These are phyloP conservation scores for Leccinum broughii DNA, from an alignment of 768 basidiomycete genomes.

Conservation along the genomic window DNA sequence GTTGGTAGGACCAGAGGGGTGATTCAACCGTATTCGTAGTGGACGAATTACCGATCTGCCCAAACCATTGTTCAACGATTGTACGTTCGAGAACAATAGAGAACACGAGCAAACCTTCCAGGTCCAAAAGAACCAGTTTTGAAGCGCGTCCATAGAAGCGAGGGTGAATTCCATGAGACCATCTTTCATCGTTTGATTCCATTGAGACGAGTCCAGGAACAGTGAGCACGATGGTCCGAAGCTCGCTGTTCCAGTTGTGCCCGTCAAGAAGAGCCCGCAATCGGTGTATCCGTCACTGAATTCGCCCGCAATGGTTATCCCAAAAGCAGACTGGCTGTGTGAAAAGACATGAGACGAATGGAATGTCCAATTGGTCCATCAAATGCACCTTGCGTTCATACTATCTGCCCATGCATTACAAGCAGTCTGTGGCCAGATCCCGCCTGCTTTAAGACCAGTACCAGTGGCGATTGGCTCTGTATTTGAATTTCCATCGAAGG, in stretches of 20 bases:
- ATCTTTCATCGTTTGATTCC: conserved; percentile 50
- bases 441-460: conserved; percentile 38
- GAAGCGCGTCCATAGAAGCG: conserved; percentile 65
- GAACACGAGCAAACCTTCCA: conserved; percentile 53
- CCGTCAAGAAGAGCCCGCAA: conserved; percentile 56
- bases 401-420: conserved; percentile 59
- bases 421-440: conserved; percentile 49
- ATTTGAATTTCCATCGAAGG: conserved; percentile 47
- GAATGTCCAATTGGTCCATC: not conserved
- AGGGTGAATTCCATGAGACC: conserved; percentile 52
- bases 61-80: conserved; percentile 2
- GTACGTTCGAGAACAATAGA: not conserved
- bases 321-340: conserved; percentile 53
- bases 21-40: conserved; percentile 47
- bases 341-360: conserved; percentile 1
- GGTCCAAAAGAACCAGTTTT: conserved; percentile 77
- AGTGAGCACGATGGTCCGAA: conserved; percentile 42
- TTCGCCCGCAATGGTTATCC: conserved; percentile 75
- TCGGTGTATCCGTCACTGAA: conserved; percentile 68
- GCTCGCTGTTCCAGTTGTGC: conserved; percentile 28
- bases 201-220: conserved; percentile 50
- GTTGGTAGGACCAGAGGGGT: conserved; percentile 71
- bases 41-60: conserved; percentile 57
- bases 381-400: conserved; percentile 45
- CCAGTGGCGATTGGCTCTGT: conserved; percentile 36